These are phyloP conservation scores for Phytopythium vexans DNA, from an alignment of 352 stramenopile species.

Conservation along the genomic window DNA sequence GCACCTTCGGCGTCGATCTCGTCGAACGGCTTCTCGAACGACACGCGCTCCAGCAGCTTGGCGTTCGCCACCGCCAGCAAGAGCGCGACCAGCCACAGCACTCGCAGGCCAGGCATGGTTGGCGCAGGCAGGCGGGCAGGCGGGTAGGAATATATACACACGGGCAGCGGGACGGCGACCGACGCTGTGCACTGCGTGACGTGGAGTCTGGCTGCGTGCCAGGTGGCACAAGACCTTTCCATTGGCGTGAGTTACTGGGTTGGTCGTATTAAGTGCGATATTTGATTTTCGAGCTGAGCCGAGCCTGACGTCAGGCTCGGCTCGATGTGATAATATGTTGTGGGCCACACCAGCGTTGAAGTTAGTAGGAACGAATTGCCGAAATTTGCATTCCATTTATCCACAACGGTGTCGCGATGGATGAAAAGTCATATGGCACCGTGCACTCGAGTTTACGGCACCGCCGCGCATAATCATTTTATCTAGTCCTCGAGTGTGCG, in stretches of 20 bases:
- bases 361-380: too few relatives aligned
- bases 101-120: conserved; percentile 7
- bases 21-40: conserved; percentile 83
- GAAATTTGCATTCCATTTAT: too few relatives aligned
- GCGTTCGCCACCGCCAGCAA: conserved; percentile 16
- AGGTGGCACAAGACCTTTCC: conserved; percentile 3
- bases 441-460: too few relatives aligned
- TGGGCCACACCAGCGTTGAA: too few relatives aligned
- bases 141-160: too few relatives aligned
- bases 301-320: neutral
- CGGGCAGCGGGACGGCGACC: neutral
- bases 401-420: too few relatives aligned
- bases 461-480: too few relatives aligned
- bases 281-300: neutral
- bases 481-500: too few relatives aligned
- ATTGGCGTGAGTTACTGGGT: too few relatives aligned
- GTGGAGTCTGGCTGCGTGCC: conserved; percentile 10
- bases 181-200: conserved; percentile 9
- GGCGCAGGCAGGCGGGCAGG: conserved; percentile 1
- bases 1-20: conserved; percentile 53
- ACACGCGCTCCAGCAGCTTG: conserved; percentile 46
- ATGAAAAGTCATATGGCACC: too few relatives aligned
- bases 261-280: conserved; percentile 11
- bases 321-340: neutral
- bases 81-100: conserved; percentile 16